Percentiles rank a stretch among this genome's conserved stretches.
Conservation (phyloP, 208 protist species). For the Leishmania tarentolae region DNA sequence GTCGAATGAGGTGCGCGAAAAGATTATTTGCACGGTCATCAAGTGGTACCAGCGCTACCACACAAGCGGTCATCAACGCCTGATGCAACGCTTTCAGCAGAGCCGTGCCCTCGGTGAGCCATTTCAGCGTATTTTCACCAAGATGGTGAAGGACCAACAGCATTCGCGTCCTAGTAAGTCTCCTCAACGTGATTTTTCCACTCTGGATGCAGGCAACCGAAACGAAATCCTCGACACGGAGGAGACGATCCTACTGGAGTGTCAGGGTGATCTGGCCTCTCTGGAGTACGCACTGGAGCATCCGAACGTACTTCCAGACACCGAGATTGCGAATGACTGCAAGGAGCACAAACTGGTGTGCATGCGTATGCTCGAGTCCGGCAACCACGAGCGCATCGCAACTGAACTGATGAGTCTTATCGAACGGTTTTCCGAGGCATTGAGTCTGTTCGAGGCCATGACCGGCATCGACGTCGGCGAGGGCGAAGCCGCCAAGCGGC, state of each 20-base stretch:
- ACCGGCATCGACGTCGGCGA: constrained; percentile 86
- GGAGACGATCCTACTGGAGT: constrained; percentile 78
- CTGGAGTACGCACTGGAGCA: constrained; percentile 90
- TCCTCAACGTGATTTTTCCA: constrained; percentile 42
- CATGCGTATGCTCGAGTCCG: constrained; percentile 84
- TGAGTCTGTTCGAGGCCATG: constrained; percentile 88
- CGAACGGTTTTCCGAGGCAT: constrained; percentile 74
- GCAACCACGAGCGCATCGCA: constrained; percentile 69
- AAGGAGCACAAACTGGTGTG: constrained; percentile 79
- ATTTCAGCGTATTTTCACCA: constrained; percentile 48
- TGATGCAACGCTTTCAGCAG: constrained; percentile 73
- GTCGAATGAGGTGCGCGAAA: constrained; percentile 48
- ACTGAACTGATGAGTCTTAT: constrained; percentile 84
- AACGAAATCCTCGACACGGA: constrained; percentile 67
- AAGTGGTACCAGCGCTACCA: constrained; percentile 81
- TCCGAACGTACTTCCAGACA: constrained; percentile 80
- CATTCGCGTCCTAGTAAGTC: constrained; percentile 14
- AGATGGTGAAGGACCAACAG: constrained; percentile 46
- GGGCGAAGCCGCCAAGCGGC: constrained; percentile 58
- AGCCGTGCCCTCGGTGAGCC: constrained; percentile 70
- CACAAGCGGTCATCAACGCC: constrained; percentile 74
- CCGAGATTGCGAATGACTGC: constrained; percentile 81
- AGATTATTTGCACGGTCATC: constrained; percentile 75
- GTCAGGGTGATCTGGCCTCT: constrained; percentile 84
- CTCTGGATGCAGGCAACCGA: constrained; percentile 37